Base-by-base conservation (phyloP, 352 stramenopile genomes). In the Pythium biforme region DNA sequence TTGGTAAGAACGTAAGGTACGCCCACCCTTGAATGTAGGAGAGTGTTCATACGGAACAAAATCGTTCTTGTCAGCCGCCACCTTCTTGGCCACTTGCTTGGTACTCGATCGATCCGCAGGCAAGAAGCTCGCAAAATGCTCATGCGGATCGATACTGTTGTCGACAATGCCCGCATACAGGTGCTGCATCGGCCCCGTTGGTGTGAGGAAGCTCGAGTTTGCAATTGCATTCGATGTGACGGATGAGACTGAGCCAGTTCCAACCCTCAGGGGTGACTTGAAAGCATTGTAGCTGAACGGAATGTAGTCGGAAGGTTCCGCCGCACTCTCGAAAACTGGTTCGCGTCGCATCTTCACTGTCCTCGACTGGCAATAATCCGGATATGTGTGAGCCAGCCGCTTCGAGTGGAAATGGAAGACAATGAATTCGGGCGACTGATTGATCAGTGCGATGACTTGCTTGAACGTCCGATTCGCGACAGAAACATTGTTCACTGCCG, bases 41-140 rank as follows among this genome's bases (percentile, higher is more conserved):
- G 86, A 95, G 37, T 96, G 84, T 41, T 95, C 86, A 56, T 96
- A 96, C n/a, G 88, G 88, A 14, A 94, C 72, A 59, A 96, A 95
- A 20, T 94, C 87, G 47, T 78, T 86, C 34, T 80, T 69, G 12
- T 79, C 69, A 9, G 22, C 26, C 7, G 37, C 54, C 0, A 51
- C 27, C 14, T 50, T 65, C 45, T 55, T 62, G 26, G 52, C 33
- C 8, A 41, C 25, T 71, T 66, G 54, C 43, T 59, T 40, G 56
- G 64, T 10, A 47, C 46, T 53, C 4, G 66, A 61, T 12, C 58
- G 56, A 20, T 78, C 78, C 1, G 76, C 71, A 11, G 88, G 84
- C 33, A 95, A 61, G 45, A 96, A 96, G 49, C 85, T 96, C 2
- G 84, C 83, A 50, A 95, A 96, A 56, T 95, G 88, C 31, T 96